Base-by-base conservation (phyloP, 331 rosid species). In the Malus hybrid region DNA sequence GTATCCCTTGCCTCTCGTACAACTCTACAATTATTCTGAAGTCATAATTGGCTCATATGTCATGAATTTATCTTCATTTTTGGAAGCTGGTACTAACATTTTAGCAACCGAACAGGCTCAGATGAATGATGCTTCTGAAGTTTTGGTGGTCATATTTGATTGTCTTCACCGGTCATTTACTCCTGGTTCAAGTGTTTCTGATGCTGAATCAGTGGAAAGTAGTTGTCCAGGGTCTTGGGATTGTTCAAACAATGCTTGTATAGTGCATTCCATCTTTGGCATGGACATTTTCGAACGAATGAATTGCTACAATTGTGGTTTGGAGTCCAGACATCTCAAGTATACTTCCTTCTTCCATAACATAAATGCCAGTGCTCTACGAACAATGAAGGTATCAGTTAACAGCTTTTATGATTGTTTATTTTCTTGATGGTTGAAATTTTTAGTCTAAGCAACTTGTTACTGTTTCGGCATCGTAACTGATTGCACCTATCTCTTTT, bases 61-160 rank as follows among this genome's bases (percentile, higher is more conserved):
- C 46, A 39, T 39, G 46, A 72, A 14, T 15, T 83, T 65, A 36
- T 72, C 74, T 78, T 44, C 46, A 69, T 82, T 74, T 39, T 79
- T 46, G 42, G 55, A 70, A 65, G 77, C 65, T 80, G 78, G 66
- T 80, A 80, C 80, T 86, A 77, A 86, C 62, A 61, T 64, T 52
- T 54, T 70, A 71, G 72, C 70, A 34, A 82, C 66, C 85, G 78
- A 29, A 54, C 90, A 95, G 99, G 97, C 88, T 81, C 97, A 95
- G 83, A 95, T 95, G 99, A 95, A 95, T 60, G 99, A 95, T 80
- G 99, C 99, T 70, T 95, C 99, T 74, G 99, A 95, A 87, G 99
- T 95, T 15, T 82, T 95, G 78, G 91, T 61, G 22, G 99, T 89
- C 77, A 86, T 95, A 79, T 95, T 92, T 89, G 89, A 89, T 74